Percentiles rank a stretch among this genome's conserved stretches.
Conservation (phyloP, 2,329 filamentous ascomycete genomes). For the Exserohilum turcica region DNA sequence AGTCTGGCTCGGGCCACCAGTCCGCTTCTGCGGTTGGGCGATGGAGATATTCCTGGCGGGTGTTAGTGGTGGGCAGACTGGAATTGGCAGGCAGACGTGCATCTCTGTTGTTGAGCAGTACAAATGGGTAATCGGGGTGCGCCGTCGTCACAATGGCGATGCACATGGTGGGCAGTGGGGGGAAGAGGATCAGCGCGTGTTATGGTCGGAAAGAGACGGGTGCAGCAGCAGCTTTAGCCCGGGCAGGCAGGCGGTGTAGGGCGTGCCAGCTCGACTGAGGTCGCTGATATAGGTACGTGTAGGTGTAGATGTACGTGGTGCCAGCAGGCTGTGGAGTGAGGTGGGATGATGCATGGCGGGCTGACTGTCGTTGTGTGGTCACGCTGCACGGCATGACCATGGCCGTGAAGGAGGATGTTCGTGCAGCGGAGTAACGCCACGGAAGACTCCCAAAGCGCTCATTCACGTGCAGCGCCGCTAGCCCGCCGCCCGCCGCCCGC, state of each 20-base stretch:
- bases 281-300: slow-evolving; percentile 39
- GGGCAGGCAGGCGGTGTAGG: slow-evolving; percentile 35
- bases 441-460: slow-evolving; percentile 8
- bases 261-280: slow-evolving; percentile 23
- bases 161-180: slow-evolving; percentile 45
- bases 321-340: slow-evolving; percentile 36
- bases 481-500: slow-evolving; percentile 7
- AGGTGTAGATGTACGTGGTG: too few species aligned
- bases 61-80: slow-evolving; percentile 6
- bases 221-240: slow-evolving; percentile 10
- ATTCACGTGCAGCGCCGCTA: slow-evolving; percentile 15
- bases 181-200: too few species aligned
- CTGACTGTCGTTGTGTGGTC: not conserved
- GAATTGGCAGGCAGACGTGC: slow-evolving; percentile 28
- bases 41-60: slow-evolving; percentile 62
- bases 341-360: slow-evolving; percentile 33
- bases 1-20: slow-evolving; percentile 64
- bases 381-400: slow-evolving; percentile 4
- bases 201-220: slow-evolving; percentile 23
- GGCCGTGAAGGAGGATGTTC: too few species aligned
- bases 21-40: slow-evolving; percentile 63
- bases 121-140: slow-evolving; percentile 56
- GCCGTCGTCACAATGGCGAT: slow-evolving; percentile 56
- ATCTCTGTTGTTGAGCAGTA: slow-evolving; percentile 59
- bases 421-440: slow-evolving; percentile 13